Conservation (phyloP, 163 green algal genomes). For the Chloroidium sp. region DNA sequence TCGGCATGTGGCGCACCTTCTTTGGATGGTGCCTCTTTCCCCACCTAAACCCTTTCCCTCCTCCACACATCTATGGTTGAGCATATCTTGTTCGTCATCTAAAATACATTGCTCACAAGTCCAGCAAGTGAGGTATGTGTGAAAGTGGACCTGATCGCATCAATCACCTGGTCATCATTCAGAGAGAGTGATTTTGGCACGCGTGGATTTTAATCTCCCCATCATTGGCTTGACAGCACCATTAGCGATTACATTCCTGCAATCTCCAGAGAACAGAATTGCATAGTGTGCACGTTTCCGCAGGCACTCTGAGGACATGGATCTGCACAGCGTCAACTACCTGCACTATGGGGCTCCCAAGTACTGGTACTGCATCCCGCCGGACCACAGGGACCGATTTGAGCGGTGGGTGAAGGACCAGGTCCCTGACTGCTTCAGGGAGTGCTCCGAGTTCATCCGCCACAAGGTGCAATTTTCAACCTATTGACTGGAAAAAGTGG, state of each 20-base stretch:
- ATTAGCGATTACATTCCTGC: no score
- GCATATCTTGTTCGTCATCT: no score
- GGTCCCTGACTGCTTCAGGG: conserved; percentile 41
- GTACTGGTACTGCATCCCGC: conserved; percentile 66
- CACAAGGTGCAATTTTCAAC: conserved; percentile 49
- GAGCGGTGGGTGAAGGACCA: conserved; percentile 39
- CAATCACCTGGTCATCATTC: no score
- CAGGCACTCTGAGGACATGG: conserved; percentile 70
- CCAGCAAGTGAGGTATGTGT: no score
- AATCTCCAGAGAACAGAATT: background rate
- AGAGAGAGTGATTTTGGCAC: no score
- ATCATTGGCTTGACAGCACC: no score
- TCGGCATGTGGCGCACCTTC: conserved; percentile 62
- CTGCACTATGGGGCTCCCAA: conserved; percentile 78
- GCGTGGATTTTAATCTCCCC: no score
- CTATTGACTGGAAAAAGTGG: background rate
- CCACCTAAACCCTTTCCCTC: no score
- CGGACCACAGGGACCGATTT: conserved; percentile 53
- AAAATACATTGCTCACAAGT: no score
- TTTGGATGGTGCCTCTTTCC: conserved; percentile 60
- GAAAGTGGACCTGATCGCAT: no score
- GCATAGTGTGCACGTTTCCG: background rate
- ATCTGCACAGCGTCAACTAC: conserved; percentile 83
- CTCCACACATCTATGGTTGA: no score
- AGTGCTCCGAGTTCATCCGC: conserved; percentile 62